These are phyloP conservation scores for Bolboschoenoplectus hybrid DNA, from an alignment of 202 grass and related monocot species.

Conservation along the genomic window DNA sequence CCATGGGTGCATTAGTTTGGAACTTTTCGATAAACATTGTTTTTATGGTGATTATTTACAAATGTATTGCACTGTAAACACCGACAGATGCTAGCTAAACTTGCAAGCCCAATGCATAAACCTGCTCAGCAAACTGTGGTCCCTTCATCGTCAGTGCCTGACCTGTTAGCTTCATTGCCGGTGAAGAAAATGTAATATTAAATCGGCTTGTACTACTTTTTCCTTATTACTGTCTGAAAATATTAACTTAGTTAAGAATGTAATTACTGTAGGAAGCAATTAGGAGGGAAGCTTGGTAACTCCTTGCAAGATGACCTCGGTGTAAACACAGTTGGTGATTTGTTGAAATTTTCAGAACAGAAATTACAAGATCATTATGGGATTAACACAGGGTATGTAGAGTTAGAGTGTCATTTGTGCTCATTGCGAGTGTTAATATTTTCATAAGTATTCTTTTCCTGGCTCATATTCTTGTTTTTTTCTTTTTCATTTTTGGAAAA, in stretches of 20 bases:
- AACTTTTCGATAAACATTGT: constrained; percentile 6
- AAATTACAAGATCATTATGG: constrained; percentile 83
- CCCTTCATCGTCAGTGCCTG: constrained; percentile 71
- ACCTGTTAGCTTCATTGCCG: constrained; percentile 73
- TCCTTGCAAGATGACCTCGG: constrained; percentile 84
- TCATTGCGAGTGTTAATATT: constrained; percentile 9
- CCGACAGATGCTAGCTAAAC: constrained; percentile 91
- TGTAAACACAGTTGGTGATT: constrained; percentile 75
- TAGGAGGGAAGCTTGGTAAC: constrained; percentile 93
- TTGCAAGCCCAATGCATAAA: constrained; percentile 91
- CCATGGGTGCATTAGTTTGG: neutral
- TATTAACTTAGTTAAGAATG: constrained; percentile 36
- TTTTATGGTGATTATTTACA: constrained; percentile 35
- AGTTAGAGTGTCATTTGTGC: neutral
- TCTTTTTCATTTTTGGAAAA: constrained; percentile 24
- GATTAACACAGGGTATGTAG: constrained; percentile 78
- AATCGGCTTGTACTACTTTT: constrained; percentile 24
- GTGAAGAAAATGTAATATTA: constrained; percentile 91
- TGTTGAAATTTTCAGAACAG: constrained; percentile 70
- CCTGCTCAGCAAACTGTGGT: constrained; percentile 98
- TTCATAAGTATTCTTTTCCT: constrained; percentile 28
- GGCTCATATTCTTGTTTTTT: neutral
- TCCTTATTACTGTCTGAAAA: constrained; percentile 24
- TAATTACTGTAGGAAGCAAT: constrained; percentile 75
- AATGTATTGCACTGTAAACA: constrained; percentile 35